Conservation (phyloP, 306 rosid species). For the Oxytropis ochrocephala region DNA sequence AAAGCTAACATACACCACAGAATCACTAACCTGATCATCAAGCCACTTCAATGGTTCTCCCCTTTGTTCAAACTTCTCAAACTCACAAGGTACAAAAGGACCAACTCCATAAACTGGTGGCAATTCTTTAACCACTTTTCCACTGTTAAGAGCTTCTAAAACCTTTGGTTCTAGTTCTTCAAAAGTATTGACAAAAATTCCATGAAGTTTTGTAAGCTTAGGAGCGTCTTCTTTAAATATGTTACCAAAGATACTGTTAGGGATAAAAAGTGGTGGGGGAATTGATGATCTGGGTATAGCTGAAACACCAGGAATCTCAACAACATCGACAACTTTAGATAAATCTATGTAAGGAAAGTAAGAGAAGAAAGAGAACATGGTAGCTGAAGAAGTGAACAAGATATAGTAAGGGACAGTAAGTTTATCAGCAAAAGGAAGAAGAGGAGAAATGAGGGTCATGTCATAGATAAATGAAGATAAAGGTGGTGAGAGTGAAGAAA, state of each 20-base stretch:
- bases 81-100: no score
- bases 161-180: conserved; percentile 30
- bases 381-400: conserved; percentile 36
- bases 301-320: conserved; percentile 35
- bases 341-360: neutral
- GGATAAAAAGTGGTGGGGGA: conserved; percentile 30
- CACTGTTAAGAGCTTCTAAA: conserved; percentile 1
- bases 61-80: no score
- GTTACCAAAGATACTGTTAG: neutral
- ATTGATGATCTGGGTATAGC: conserved; percentile 33
- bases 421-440: neutral
- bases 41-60: no score
- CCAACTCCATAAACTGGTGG: no score
- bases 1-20: no score
- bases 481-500: conserved; percentile 38
- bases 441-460: conserved; percentile 29
- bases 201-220: conserved; percentile 22
- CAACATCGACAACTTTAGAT: neutral
- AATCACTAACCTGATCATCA: no score
- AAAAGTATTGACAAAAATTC: conserved; percentile 40
- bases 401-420: conserved; percentile 31
- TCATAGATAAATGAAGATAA: conserved; percentile 39
- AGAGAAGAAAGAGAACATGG: conserved; percentile 37
- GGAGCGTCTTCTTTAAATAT: conserved; percentile 18
- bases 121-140: no score